phyloP scores from a whole-genome alignment of 75 land plant genomes.

The Cryptomeria japonica region DNA sequence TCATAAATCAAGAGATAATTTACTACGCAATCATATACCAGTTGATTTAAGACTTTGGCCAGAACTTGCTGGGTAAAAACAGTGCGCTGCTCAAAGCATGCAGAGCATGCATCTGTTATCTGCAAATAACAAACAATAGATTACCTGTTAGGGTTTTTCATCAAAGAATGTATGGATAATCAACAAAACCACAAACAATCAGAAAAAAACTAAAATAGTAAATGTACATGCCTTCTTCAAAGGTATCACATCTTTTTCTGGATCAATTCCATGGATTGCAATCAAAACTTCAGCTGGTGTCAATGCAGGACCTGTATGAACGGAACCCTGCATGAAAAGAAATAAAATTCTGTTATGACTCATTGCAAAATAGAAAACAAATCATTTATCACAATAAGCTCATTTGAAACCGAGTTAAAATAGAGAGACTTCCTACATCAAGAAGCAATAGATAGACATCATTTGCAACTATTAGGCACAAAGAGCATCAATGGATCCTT shows the following conservation, averaged over 20 bases:
- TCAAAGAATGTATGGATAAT: background rate
- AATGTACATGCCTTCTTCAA: constrained; percentile 72
- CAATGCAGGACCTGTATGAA: constrained; percentile 96
- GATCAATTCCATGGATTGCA: constrained; percentile 87
- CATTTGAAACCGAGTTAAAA: background rate
- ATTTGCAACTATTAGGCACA: background rate
- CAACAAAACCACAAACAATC: background rate
- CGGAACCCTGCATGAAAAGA: constrained; percentile 78
- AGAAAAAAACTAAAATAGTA: background rate
- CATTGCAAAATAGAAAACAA: background rate
- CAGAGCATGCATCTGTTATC: constrained; percentile 95
- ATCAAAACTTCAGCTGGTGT: constrained; percentile 95
- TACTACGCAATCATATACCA: constrained; percentile 54
- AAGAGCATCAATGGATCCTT: too few species aligned
- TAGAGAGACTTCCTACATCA: background rate
- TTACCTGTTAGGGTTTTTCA: background rate
- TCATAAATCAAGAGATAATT: background rate
- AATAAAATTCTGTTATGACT: background rate
- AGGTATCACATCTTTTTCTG: constrained; percentile 84
- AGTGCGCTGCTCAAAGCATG: constrained; percentile 94
- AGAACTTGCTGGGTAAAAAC: constrained; percentile 98
- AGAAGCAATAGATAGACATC: background rate
- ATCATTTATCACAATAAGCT: background rate
- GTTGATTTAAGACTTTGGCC: constrained; percentile 83
- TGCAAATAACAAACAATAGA: constrained; percentile 24